Percentiles rank a stretch among this genome's conserved stretches.
Evolutionary conservation across 306 rosid genomes (phyloP).

Genomic region (Erythrophleum fordii): DNA sequence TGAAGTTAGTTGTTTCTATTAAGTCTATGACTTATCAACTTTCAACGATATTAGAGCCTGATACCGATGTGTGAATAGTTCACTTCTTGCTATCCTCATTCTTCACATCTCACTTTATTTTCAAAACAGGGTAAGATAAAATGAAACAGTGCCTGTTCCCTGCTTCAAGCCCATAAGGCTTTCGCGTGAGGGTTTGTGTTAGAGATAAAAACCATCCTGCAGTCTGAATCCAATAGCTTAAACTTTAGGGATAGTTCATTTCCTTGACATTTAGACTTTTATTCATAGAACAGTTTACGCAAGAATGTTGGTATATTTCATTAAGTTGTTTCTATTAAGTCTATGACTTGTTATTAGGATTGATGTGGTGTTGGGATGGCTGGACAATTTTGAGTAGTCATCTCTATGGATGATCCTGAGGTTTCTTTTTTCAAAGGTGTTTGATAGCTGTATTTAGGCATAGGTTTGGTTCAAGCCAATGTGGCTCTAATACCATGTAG

Average conservation of each 20-base stretch:
- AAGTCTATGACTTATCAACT: no score
- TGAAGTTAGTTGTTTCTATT: no score
- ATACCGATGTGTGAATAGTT: neutral
- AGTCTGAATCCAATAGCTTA: neutral
- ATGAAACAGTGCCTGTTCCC: neutral
- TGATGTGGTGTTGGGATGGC: no score
- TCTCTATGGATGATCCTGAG: no score
- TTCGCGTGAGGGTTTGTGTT: neutral
- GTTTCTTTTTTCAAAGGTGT: no score
- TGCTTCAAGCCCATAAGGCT: neutral
- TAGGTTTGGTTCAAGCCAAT: no score
- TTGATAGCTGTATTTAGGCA: no score
- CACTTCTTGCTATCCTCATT: neutral
- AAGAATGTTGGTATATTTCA: constrained; percentile 27
- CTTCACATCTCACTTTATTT: neutral
- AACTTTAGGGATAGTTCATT: neutral
- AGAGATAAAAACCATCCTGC: neutral
- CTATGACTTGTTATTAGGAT: no score
- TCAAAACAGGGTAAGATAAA: neutral
- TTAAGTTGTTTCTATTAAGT: no score
- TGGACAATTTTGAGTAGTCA: no score
- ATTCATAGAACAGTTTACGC: neutral
- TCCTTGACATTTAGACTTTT: neutral
- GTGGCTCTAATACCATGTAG: no score
- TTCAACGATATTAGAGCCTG: neutral